Conservation (phyloP, 169 alveolate genomes). For the Plasmodium billcollinsi region DNA sequence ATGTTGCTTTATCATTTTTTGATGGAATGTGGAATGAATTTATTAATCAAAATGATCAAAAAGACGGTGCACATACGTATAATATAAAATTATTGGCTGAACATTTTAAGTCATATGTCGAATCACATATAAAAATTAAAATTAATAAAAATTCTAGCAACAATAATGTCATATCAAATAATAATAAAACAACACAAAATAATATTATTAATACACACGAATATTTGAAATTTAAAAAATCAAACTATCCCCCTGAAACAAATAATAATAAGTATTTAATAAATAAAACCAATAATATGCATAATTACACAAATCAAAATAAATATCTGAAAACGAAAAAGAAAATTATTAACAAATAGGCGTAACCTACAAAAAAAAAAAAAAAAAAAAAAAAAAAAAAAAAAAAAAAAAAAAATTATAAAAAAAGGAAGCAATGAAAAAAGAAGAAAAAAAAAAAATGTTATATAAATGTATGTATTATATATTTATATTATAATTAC, state of each 20-base stretch:
- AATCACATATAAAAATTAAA: conserved; percentile 68
- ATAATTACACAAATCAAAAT: conserved; percentile 21
- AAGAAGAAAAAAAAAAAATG: too few species aligned
- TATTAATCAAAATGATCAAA: conserved; percentile 1
- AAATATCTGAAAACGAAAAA: conserved; percentile 50
- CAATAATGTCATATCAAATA: not conserved
- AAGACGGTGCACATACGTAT: not conserved
- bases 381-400: too few species aligned
- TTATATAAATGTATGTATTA: too few species aligned
- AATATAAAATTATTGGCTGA: conserved; percentile 67
- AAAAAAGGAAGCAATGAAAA: too few species aligned
- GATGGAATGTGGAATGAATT: conserved; percentile 74
- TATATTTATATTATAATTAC: too few species aligned
- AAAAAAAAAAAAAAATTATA: too few species aligned
- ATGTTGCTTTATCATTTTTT: conserved; percentile 55
- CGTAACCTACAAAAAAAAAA: too few species aligned
- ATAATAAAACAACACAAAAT: not conserved
- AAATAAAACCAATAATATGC: conserved; percentile 22
- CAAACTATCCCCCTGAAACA: conserved; percentile 1
- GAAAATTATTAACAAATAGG: conserved; percentile 4
- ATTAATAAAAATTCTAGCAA: conserved; percentile 23
- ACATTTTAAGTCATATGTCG: conserved; percentile 52
- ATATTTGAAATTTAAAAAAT: conserved; percentile 42
- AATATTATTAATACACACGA: not conserved
- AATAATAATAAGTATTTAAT: conserved; percentile 20